phyloP scores from a whole-genome alignment of 2,329 filamentous ascomycete genomes.

The Didymosphaeria variabile region DNA sequence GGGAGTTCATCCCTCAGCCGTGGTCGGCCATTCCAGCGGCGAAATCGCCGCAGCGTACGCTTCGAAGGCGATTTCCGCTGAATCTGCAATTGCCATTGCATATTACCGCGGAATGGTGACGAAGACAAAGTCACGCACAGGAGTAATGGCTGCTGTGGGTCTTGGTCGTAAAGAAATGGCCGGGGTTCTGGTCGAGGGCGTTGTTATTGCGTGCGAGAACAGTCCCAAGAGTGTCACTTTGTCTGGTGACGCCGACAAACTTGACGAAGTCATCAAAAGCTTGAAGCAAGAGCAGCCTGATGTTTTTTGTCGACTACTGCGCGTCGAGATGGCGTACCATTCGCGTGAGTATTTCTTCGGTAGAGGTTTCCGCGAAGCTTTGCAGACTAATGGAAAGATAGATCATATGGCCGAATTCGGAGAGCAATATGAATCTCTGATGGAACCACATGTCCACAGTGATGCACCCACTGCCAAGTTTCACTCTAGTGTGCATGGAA shows the following conservation, averaged over 20 bases:
- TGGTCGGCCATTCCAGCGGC: slow-evolving; percentile 36
- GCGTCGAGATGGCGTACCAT: slow-evolving; percentile 57
- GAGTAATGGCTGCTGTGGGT: slow-evolving; percentile 20
- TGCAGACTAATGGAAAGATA: background rate
- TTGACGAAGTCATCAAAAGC: slow-evolving; percentile 20
- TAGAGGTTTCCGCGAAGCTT: background rate
- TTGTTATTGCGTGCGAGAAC: slow-evolving; percentile 38
- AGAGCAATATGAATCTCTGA: slow-evolving; percentile 32
- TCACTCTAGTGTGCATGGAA: slow-evolving; percentile 15
- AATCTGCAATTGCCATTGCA: slow-evolving; percentile 14
- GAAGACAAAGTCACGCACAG: background rate
- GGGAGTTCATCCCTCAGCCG: slow-evolving; percentile 22
- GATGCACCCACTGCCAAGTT: background rate
- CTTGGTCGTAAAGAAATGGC: background rate
- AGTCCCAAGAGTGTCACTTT: slow-evolving; percentile 52
- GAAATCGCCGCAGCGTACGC: slow-evolving; percentile 37
- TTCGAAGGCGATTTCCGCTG: background rate
- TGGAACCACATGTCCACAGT: no score
- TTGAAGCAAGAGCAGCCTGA: background rate
- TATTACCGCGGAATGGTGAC: slow-evolving; percentile 14
- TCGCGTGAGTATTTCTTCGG: slow-evolving; percentile 34
- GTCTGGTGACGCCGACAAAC: slow-evolving; percentile 52
- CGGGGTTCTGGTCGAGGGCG: background rate
- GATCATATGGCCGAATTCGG: slow-evolving; percentile 49
- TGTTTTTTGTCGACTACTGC: slow-evolving; percentile 37